Evolutionary conservation across 768 basidiomycete genomes (phyloP).

Genomic region (Infundibulicybe gibba): DNA sequence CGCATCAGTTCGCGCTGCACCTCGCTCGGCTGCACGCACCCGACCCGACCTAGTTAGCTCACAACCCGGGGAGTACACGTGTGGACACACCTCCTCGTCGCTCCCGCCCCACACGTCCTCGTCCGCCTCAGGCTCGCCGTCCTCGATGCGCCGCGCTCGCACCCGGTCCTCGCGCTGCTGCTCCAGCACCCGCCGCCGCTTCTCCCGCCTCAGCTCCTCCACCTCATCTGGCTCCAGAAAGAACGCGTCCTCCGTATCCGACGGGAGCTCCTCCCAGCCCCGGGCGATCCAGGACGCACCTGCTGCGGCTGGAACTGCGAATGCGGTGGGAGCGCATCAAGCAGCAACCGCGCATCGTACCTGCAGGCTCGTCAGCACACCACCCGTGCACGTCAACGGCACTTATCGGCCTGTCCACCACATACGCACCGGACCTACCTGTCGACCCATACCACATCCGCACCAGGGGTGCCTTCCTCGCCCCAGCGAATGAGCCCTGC

Average conservation of each 20-base stretch:
- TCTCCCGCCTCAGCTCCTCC: conserved; percentile 63
- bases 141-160: conserved; percentile 46
- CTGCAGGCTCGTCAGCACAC: conserved; percentile 35
- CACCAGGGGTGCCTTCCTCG: conserved; percentile 5
- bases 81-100: conserved; percentile 58
- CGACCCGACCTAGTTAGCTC: too few relatives aligned
- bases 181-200: conserved; percentile 62
- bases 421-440: conserved; percentile 56
- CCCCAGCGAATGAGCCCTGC: conserved; percentile 31
- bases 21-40: conserved; percentile 54
- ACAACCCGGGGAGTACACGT: background rate
- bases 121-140: conserved; percentile 20
- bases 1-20: conserved; percentile 63
- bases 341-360: conserved; percentile 76
- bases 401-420: too few relatives aligned
- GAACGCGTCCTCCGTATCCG: conserved; percentile 83
- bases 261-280: conserved; percentile 86
- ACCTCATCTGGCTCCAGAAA: conserved; percentile 67
- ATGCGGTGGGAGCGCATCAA: conserved; percentile 43
- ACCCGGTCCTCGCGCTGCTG: conserved; percentile 63
- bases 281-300: conserved; percentile 43
- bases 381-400: conserved; percentile 2
- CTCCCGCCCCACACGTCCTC: conserved; percentile 57
- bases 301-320: background rate
- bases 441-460: conserved; percentile 66